Base-by-base conservation (phyloP, 2,329 filamentous ascomycete species). In the Biscogniauxia marginata region DNA sequence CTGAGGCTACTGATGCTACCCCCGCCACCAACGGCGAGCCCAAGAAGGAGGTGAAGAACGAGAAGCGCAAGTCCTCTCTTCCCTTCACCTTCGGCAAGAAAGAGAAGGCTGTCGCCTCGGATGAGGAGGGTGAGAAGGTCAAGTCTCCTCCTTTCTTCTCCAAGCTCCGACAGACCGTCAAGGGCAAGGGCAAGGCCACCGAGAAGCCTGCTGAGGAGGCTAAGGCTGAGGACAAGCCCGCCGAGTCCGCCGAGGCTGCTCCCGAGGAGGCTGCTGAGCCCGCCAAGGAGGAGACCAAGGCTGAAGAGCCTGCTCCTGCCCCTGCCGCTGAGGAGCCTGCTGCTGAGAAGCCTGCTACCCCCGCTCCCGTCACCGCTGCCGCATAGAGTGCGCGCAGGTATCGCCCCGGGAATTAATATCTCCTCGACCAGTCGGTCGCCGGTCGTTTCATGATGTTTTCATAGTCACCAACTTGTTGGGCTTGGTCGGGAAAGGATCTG, bases 1-100 rank as follows among this genome's bases (percentile, higher is more conserved):
- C 76, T 43, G 80, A 83, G 72, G 74, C 74, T 20, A 73, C 76
- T 3, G 80, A 84, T 65, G 69, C 62, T 57, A 64, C 73, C 25
- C 77, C 77, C 58, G 75, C 74, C 57, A 75, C 75, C 64, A 79
- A 79, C 50, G 78, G 77, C 58, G 84, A 86, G 75, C 64, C 76
- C 54, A 84, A 84, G 74, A 84, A 85, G 75, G 83, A 84, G 60
- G 72, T 80, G 65, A 92, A 91, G 85, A 74, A 74, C 49, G 81
- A 84, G 75, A 96, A 96, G 89, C 90, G 91, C 74, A 86, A 86
- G 75, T 95, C 90, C 64, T 87, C 93, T 69, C 74, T 85, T 7
- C 81, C 82, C 49, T 96, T 96, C 76, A 85, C 85, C 67, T 87
- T 85, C 69, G 86, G 90, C 75, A 89, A 91, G 83, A 93, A 93